These are phyloP conservation scores for Aspergillus conjunctus DNA, from an alignment of 495 filamentous ascomycete genomes.

Conservation along the genomic window DNA sequence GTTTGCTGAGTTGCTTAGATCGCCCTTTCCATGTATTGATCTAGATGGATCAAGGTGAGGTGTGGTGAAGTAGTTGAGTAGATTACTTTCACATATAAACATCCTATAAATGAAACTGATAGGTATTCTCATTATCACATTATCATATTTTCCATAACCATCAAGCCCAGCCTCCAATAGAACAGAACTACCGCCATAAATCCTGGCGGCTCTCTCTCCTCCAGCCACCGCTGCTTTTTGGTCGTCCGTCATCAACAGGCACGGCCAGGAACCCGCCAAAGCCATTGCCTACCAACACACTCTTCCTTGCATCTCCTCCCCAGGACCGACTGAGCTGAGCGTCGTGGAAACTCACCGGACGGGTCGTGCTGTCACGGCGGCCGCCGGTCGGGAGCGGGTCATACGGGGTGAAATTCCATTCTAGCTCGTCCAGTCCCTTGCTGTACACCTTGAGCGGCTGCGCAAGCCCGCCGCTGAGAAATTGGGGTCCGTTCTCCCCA, in stretches of 20 bases:
- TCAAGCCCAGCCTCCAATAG: not conserved
- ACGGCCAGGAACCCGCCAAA: conserved; percentile 82
- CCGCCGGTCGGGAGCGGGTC: conserved; percentile 44
- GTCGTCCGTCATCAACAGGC: conserved; percentile 56
- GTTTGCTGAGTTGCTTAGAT: conserved; percentile 33
- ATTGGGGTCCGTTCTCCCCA: conserved; percentile 36
- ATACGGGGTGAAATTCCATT: conserved; percentile 77
- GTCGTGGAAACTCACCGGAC: conserved; percentile 58
- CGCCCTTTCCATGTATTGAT: not conserved
- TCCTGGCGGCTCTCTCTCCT: conserved; percentile 43
- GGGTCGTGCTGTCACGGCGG: conserved; percentile 42
- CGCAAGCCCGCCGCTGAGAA: conserved; percentile 48
- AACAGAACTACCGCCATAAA: conserved; percentile 40
- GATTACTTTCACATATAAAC: not conserved
- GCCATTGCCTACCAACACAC: conserved; percentile 71
- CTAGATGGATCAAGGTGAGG: not conserved
- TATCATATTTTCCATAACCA: not conserved
- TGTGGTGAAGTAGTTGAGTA: not conserved
- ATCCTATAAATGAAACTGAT: not conserved
- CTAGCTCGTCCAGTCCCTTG: conserved; percentile 81
- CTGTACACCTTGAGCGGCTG: conserved; percentile 79
- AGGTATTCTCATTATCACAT: conserved; percentile 15
- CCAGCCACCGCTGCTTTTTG: conserved; percentile 41
- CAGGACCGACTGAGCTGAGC: conserved; percentile 58
- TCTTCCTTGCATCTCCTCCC: conserved; percentile 62